Base-by-base conservation (phyloP, 1,284 basidiomycete genomes). In the Boletus sp. region DNA sequence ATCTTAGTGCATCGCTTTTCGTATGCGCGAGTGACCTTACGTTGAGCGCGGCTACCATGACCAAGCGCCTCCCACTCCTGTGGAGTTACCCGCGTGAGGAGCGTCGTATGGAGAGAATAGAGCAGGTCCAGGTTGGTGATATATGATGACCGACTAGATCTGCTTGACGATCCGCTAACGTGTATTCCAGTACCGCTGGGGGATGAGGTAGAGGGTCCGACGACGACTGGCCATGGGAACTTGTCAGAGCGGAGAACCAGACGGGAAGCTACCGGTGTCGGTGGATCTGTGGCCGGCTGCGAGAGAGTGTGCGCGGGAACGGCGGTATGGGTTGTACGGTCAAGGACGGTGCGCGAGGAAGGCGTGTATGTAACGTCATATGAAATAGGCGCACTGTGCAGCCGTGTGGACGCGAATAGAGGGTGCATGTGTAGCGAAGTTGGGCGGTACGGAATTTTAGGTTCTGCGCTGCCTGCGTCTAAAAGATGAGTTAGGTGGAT, bases 121-220 rank as follows among this genome's bases (percentile, higher is more conserved):
- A 89, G 75, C 22, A 88, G 77, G 64, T 89, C 87, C 31, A 85
- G 72, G 68, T 84, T 87, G 42, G 84, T 84, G 43, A 88, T 79
- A 42, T 59, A 69, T 29, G 65, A 65, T 22, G 76, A 75, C 42
- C 73, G 61, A 45, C 67, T 61, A 16, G 68, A 56, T 61, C 68
- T 74, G 65, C 65, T 74, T 56, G 65, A 72, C 61, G 70, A 76
- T 2, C 60, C 45, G 66, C 54, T 75, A 53, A 67, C 56, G 60
- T 73, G 70, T 57, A 74, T 69, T 12, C 61, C 44, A 16, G 67
- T 36, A 11, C 63, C 57, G 31, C 61, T 67, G 7, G 65, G 63
- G 33, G 67, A 62, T 7, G 68, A 64, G 12, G 63, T 64, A 24
- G 67, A 68, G 13, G 76, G 65, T 37, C 67, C 70, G 49, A 85